Evolutionary conservation across 2,329 filamentous ascomycete species (phyloP).

Genomic region (Fusarium sp.): DNA sequence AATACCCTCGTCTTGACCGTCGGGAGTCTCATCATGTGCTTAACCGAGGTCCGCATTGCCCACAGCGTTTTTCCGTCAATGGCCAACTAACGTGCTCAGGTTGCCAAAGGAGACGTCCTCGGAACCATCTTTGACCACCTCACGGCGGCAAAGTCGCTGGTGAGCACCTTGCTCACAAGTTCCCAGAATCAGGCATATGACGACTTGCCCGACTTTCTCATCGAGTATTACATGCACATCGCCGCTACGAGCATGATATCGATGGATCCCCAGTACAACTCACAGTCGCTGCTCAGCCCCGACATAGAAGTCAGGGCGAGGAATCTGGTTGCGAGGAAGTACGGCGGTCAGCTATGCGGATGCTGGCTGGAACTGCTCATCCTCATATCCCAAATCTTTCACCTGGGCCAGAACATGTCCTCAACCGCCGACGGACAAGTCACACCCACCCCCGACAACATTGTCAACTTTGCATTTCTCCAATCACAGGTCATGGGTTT

Average conservation of each 20-base stretch:
- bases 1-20: constrained; percentile 53
- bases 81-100: constrained; percentile 32
- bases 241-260: constrained; percentile 59
- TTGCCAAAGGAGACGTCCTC: constrained; percentile 55
- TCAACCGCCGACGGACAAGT: constrained; percentile 43
- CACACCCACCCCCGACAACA: constrained; percentile 51
- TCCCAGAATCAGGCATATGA: constrained; percentile 47
- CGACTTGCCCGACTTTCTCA: constrained; percentile 55
- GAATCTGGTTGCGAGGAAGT: constrained; percentile 44
- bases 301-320: constrained; percentile 46
- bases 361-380: constrained; percentile 53
- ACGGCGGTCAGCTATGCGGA: constrained; percentile 51
- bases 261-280: constrained; percentile 46
- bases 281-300: constrained; percentile 46
- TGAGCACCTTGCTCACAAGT: constrained; percentile 50
- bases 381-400: constrained; percentile 52
- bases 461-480: constrained; percentile 55
- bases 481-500: constrained; percentile 54
- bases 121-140: constrained; percentile 58
- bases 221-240: constrained; percentile 60
- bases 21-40: constrained; percentile 56
- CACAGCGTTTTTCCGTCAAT: too few relatives aligned
- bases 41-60: constrained; percentile 53
- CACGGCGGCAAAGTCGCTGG: constrained; percentile 54
- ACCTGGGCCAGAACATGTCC: constrained; percentile 54